A percentile compares a stretch with the other conserved stretches of the same genome.
Evolutionary conservation across 441 rosid genomes (phyloP).

Genomic region (Manihot esculenta): DNA sequence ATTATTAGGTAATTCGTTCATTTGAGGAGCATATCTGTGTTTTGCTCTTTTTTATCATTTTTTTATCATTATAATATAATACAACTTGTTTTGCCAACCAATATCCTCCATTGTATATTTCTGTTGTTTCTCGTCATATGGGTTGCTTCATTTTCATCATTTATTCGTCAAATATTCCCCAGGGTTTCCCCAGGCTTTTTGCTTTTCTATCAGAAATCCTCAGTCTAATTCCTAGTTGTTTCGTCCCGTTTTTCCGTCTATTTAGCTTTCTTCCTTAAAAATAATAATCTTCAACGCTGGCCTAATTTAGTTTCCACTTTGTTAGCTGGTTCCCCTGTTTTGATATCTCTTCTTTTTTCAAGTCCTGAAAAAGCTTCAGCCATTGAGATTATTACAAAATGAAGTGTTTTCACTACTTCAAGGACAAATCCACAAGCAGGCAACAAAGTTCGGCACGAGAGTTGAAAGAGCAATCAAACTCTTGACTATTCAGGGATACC

Average conservation of each 20-base stretch:
- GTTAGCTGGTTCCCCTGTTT: not conserved
- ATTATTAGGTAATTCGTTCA: no score
- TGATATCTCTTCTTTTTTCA: not conserved
- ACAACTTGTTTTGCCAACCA: no score
- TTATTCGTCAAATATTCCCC: no score
- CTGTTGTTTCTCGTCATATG: no score
- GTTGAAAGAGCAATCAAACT: constrained; percentile 27
- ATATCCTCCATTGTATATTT: no score
- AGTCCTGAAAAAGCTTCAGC: no score
- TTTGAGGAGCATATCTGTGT: no score
- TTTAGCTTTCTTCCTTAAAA: not conserved
- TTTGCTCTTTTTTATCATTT: no score
- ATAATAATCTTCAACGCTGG: not conserved
- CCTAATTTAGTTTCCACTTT: not conserved
- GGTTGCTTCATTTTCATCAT: no score
- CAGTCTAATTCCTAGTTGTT: not conserved
- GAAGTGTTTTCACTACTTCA: constrained; percentile 60
- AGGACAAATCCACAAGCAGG: constrained; percentile 41
- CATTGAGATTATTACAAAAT: constrained; percentile 21
- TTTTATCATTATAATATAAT: no score
- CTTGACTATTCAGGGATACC: constrained; percentile 25
- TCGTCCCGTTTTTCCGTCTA: not conserved
- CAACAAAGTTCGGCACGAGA: constrained; percentile 54
- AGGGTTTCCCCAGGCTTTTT: no score
- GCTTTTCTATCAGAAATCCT: not conserved